Base-by-base conservation (phyloP, 306 rosid genomes). In the Astragalus glycyphyllos region DNA sequence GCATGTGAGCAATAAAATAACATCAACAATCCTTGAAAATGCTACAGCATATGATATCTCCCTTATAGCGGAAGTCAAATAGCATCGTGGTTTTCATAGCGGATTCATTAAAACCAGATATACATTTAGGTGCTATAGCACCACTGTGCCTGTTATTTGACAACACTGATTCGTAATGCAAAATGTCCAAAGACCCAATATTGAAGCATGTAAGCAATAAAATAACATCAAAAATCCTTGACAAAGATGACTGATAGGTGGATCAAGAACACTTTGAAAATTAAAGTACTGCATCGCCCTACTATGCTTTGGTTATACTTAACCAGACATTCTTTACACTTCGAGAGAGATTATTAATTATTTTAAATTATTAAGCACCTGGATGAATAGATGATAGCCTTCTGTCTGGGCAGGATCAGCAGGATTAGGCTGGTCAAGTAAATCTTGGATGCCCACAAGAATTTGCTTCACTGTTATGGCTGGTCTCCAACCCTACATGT, bases 381-480 rank as follows among this genome's bases (percentile, higher is more conserved):
- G 98, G 81, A 92, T 92, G 75, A 89, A 92, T 57, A 92, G 98
- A 81, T 92, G 98, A 85, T 92, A 92, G 17, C 98, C 98, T 72
- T 92, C 98, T 16, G 98, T 90, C 85, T 90, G 98, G 7, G 98
- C 98, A 68, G 97, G 99, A 79, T 91, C 97, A 80, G 95, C 80
- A 63, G 97, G 95, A 81, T 94, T 94, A 45, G 99, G 99, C 83
- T 86, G 96, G 73, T 91, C 97, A 57, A 94, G 92, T 63, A 94
- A 75, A 75, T 94, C 99, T 81, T 94, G 99, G 73, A 94, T 94
- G 47, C 99, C 99, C 54, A 94, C 91, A 48, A 94, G 96, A 80
- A 94, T 94, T 78, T 94, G 99, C 80, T 87, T 91, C 51, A 94
- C 99, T n/a, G 99, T 94, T 79, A 91, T 94, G 64, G 97, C 97